These are phyloP conservation scores for Fusarium duplospermum DNA, from an alignment of 2,329 filamentous ascomycete species.

Conservation along the genomic window DNA sequence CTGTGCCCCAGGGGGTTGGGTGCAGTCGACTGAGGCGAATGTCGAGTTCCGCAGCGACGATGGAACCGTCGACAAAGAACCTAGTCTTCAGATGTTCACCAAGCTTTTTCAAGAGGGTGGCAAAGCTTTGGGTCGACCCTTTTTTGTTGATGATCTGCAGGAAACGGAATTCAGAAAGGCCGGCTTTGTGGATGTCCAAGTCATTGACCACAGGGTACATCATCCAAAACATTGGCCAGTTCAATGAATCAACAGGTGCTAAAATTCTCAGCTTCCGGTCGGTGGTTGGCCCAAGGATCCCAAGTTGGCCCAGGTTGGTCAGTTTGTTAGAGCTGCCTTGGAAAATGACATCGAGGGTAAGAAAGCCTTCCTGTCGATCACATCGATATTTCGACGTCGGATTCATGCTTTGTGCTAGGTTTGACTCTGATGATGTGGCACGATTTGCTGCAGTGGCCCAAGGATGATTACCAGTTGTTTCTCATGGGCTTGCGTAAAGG, in stretches of 20 bases:
- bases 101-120: conserved; percentile 2
- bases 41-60: conserved; percentile 24
- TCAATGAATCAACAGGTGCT: background rate
- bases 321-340: conserved; percentile 2
- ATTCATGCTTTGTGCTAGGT: background rate
- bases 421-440: conserved; percentile 8
- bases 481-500: background rate
- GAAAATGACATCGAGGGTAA: conserved; percentile 6
- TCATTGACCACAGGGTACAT: background rate
- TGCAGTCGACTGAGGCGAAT: conserved; percentile 20
- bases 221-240: no score
- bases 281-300: conserved; percentile 27
- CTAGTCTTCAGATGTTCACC: background rate
- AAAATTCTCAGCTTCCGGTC: conserved; percentile 10
- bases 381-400: background rate
- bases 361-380: background rate
- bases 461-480: conserved; percentile 4
- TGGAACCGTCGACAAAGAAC: conserved; percentile 1
- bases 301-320: conserved; percentile 12
- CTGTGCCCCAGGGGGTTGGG: conserved; percentile 18
- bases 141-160: conserved; percentile 5
- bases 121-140: background rate
- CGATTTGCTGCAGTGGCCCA: conserved; percentile 3
- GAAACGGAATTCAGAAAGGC: background rate
- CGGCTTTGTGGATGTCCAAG: background rate